These are phyloP conservation scores for Eutypa lata DNA, from an alignment of 2,329 filamentous ascomycete species.

Conservation along the genomic window DNA sequence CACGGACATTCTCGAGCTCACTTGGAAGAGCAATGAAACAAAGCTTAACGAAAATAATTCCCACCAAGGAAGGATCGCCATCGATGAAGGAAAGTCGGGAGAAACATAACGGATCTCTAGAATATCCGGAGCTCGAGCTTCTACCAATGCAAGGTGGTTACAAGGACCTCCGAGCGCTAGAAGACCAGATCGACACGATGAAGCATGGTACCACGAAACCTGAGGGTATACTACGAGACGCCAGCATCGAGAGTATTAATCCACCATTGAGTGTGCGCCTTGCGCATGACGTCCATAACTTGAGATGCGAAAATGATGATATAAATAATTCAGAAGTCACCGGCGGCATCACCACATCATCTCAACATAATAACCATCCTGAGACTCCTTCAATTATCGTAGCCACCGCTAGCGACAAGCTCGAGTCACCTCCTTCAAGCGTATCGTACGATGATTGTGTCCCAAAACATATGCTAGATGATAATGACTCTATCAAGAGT, in stretches of 20 bases:
- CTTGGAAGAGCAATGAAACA: slow-evolving; percentile 21
- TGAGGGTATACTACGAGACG: slow-evolving; percentile 12
- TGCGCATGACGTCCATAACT: slow-evolving; percentile 24
- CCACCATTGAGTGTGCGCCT: slow-evolving; percentile 19
- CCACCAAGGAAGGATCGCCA: slow-evolving; percentile 5
- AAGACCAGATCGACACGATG: slow-evolving; percentile 28
- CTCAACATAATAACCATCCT: background rate
- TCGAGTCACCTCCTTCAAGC: slow-evolving; percentile 12
- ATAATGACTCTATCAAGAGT: slow-evolving; percentile 13
- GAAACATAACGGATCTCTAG: slow-evolving; percentile 17
- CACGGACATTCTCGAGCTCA: slow-evolving; percentile 21
- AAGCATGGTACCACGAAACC: slow-evolving; percentile 31
- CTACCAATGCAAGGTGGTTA: slow-evolving; percentile 28
- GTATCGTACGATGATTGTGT: slow-evolving; percentile 25
- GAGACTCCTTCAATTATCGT: background rate
- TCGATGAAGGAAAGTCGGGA: background rate
- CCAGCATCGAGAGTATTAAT: slow-evolving; percentile 12
- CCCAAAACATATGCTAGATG: slow-evolving; percentile 23
- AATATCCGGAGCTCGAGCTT: slow-evolving; percentile 35
- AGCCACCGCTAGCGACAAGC: slow-evolving; percentile 5
- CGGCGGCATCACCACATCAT: background rate
- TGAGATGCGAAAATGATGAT: slow-evolving; percentile 11
- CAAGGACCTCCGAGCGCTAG: slow-evolving; percentile 29
- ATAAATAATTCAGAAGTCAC: slow-evolving; percentile 3
- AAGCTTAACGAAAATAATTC: slow-evolving; percentile 20